These are phyloP conservation scores for Globisporangium acanthophoron DNA, from an alignment of 352 stramenopile species.

Conservation along the genomic window DNA sequence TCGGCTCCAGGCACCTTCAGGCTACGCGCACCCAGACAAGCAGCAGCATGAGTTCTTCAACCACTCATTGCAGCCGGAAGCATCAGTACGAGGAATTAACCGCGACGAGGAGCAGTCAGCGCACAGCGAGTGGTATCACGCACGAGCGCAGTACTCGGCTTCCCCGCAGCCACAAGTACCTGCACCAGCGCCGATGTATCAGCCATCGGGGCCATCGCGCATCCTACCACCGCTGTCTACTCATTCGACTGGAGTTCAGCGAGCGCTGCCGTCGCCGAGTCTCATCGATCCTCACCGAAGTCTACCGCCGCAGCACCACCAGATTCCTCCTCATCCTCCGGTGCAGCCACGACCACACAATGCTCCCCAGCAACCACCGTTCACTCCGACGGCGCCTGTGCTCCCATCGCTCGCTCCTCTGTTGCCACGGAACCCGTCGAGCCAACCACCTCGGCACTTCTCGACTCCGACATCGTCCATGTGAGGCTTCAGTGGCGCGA, in stretches of 20 bases:
- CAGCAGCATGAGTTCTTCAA: slow-evolving; percentile 5
- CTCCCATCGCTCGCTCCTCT: slow-evolving; percentile 13
- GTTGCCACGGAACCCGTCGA: not conserved
- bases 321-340: not conserved
- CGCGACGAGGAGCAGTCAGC: not conserved
- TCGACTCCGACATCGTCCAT: not conserved
- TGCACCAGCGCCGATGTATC: not conserved
- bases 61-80: not conserved
- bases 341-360: not conserved
- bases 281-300: not conserved
- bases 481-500: not conserved
- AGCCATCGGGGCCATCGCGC: not conserved
- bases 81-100: not conserved
- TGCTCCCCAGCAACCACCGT: not conserved
- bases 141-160: not conserved
- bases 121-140: not conserved
- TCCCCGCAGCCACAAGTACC: not conserved
- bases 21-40: not conserved
- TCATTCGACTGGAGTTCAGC: not conserved
- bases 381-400: not conserved
- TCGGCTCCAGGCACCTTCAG: not conserved
- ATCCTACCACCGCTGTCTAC: slow-evolving; percentile 8
- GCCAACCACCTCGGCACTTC: not conserved
- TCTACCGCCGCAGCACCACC: slow-evolving; percentile 2
- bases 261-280: slow-evolving; percentile 1